Percentiles rank a stretch among this genome's conserved stretches.
phyloP scores from a whole-genome alignment of 164 flowering plant species.

The Tinospora cordifolia region DNA sequence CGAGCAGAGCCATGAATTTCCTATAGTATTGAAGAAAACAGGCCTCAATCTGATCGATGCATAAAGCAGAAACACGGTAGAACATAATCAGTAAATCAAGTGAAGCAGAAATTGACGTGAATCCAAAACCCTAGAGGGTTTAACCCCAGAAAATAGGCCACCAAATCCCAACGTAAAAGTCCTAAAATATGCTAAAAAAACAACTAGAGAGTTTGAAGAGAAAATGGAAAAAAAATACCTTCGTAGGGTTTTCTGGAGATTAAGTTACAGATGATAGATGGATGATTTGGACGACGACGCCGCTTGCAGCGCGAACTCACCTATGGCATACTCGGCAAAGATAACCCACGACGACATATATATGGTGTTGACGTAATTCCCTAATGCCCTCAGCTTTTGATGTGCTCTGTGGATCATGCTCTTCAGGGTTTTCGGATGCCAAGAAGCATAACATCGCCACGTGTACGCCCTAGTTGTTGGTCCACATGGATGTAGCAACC shows the following conservation, averaged over 20 bases:
- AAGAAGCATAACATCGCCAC: too few species aligned
- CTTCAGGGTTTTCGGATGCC: too few species aligned
- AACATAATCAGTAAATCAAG: not conserved
- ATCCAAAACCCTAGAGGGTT: constrained; percentile 2
- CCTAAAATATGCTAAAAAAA: too few species aligned
- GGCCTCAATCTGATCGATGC: not conserved
- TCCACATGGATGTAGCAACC: too few species aligned
- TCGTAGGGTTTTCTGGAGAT: not conserved
- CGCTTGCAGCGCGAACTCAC: not conserved
- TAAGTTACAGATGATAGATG: too few species aligned
- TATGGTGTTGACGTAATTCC: not conserved
- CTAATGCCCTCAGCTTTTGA: not conserved
- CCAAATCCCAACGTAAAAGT: too few species aligned
- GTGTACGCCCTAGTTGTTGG: too few species aligned
- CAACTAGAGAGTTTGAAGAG: not conserved
- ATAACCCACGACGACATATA: not conserved
- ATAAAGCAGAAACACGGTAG: not conserved
- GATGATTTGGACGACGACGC: not conserved
- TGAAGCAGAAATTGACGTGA: not conserved
- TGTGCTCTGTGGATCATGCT: too few species aligned
- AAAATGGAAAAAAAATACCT: not conserved
- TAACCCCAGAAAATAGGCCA: not conserved
- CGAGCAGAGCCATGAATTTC: too few species aligned
- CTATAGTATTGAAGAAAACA: not conserved
- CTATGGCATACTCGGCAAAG: not conserved